Percentiles rank a stretch among this genome's conserved stretches.
Evolutionary conservation across 106 monocot genomes (phyloP).

Genomic region (Ottelia alismoides): DNA sequence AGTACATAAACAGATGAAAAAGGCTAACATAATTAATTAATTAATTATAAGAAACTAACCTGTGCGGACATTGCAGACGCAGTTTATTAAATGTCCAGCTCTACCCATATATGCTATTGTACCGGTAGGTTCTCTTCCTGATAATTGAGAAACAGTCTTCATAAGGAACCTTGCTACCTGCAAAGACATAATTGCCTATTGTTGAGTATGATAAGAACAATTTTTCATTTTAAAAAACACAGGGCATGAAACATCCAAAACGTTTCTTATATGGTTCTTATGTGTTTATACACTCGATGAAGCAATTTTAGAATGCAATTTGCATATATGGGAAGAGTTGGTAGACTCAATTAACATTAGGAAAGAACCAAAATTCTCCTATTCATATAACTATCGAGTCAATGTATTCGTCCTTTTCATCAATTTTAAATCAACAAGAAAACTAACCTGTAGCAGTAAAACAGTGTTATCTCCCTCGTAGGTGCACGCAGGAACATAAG

Average conservation of each 20-base stretch:
- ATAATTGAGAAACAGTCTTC: conserved; percentile 80
- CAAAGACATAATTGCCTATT: too few species aligned
- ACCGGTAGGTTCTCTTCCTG: conserved; percentile 61
- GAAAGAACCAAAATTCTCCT: too few species aligned
- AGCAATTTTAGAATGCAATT: too few species aligned
- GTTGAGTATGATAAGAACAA: too few species aligned
- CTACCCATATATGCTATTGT: conserved; percentile 64
- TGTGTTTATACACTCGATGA: too few species aligned
- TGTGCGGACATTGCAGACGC: conserved; percentile 42
- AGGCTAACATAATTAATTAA: background rate
- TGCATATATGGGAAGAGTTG: too few species aligned
- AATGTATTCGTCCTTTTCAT: too few species aligned
- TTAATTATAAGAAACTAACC: conserved; percentile 20
- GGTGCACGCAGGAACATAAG: conserved; percentile 92
- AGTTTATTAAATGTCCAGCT: conserved; percentile 61
- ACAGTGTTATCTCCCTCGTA: conserved; percentile 95
- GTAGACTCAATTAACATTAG: too few species aligned
- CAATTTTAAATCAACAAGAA: background rate
- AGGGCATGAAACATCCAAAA: background rate
- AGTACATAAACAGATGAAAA: conserved; percentile 2
- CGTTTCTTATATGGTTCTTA: too few species aligned
- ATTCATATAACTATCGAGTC: too few species aligned
- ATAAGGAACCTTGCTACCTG: conserved; percentile 96
- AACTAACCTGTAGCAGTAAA: conserved; percentile 71
- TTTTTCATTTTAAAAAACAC: background rate